A percentile compares a stretch with the other conserved stretches of the same genome.
Conservation (phyloP, 169 alveolate genomes). For the Cryptosporidium tyzzeri region DNA sequence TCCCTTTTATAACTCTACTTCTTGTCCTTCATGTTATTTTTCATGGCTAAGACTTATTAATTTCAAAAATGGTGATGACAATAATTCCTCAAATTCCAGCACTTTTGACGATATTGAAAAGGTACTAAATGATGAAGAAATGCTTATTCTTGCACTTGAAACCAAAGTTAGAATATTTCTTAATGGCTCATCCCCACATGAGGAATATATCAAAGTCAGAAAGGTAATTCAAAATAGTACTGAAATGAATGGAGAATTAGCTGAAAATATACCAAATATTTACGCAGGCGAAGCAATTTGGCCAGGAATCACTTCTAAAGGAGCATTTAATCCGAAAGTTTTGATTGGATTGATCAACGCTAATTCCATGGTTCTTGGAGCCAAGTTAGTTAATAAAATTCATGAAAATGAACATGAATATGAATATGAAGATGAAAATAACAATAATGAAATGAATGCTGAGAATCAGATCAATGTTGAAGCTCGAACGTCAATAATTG, state of each 20-base stretch:
- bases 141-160: slow-evolving; percentile 30
- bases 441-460: neutral
- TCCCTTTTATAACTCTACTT: slow-evolving; percentile 27
- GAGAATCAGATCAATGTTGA: slow-evolving; percentile 15
- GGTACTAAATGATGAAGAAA: slow-evolving; percentile 28
- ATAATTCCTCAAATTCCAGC: neutral
- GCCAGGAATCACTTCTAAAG: slow-evolving; percentile 73
- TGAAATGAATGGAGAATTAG: neutral
- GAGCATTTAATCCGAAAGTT: slow-evolving; percentile 45
- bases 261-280: neutral
- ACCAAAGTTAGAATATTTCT: slow-evolving; percentile 42
- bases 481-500: neutral
- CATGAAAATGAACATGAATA: neutral
- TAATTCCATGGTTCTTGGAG: slow-evolving; percentile 39
- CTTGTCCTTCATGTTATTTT: slow-evolving; percentile 65
- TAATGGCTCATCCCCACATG: slow-evolving; percentile 8
- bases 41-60: slow-evolving; percentile 32
- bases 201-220: slow-evolving; percentile 1
- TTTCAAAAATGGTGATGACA: neutral
- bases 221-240: neutral
- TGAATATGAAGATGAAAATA: neutral
- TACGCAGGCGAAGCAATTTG: slow-evolving; percentile 53
- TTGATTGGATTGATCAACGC: slow-evolving; percentile 21
- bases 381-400: neutral
- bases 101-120: neutral